A percentile compares a stretch with the other conserved stretches of the same genome.
phyloP scores from a whole-genome alignment of 495 filamentous ascomycete species.

The Evansstolkia leycettana region DNA sequence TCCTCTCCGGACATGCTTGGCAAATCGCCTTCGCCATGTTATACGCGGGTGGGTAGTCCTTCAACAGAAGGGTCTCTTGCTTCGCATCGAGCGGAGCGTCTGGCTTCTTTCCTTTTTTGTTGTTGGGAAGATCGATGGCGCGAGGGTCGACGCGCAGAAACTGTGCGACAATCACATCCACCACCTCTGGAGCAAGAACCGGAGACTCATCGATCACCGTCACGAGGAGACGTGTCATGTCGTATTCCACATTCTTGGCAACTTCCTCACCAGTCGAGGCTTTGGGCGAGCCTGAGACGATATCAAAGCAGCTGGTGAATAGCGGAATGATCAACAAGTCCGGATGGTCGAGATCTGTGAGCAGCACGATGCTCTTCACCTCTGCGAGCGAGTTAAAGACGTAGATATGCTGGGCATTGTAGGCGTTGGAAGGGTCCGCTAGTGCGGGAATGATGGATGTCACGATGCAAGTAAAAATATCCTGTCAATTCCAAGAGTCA shows the following conservation, averaged over 20 bases:
- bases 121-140: conserved; percentile 26
- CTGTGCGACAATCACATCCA: conserved; percentile 92
- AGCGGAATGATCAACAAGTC: conserved; percentile 66
- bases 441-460: conserved; percentile 72
- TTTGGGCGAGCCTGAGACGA: conserved; percentile 67
- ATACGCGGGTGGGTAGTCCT: conserved; percentile 83
- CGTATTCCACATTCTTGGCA: conserved; percentile 80
- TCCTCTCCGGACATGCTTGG: conserved; percentile 79
- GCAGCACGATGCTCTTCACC: conserved; percentile 85
- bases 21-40: conserved; percentile 93
- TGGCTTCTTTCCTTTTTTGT: conserved; percentile 45
- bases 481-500: conserved; percentile 37
- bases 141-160: conserved; percentile 76
- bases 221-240: conserved; percentile 77
- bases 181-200: conserved; percentile 65
- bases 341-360: conserved; percentile 77
- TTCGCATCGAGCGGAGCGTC: conserved; percentile 50
- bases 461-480: conserved; percentile 86
- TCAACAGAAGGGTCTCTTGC: conserved; percentile 67
- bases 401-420: conserved; percentile 85
- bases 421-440: conserved; percentile 76
- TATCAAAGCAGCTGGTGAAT: conserved; percentile 84
- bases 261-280: conserved; percentile 64
- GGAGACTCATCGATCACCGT: conserved; percentile 78
- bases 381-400: conserved; percentile 80